Evolutionary conservation across 139 green algal species (phyloP), one percentile per base, ranked within the genome.

Genomic region (Pseudopediastrum boryanum): DNA sequence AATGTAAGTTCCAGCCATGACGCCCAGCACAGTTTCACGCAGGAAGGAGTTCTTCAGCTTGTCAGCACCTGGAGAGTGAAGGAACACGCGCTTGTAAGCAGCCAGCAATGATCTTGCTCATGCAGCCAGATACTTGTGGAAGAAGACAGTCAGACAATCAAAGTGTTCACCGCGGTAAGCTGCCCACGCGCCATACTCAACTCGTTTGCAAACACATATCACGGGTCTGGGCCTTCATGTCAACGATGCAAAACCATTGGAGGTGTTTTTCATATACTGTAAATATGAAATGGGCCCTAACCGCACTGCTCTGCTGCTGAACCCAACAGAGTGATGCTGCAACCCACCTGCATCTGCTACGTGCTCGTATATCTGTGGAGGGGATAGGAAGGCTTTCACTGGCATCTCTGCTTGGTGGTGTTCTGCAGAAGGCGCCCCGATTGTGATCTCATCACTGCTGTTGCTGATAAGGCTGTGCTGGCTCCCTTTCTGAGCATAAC

Each of bases 1-100:
- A 2, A 81, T 81, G 75, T 69, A 81, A 27, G 27, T n/a, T 7
- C 75, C 75, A 27, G 75, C 75, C 16, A 81, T 29, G 8, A 81
- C 10, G 44, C 75, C 75, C 39, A 75, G 51, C 36, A 73, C 42
- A 4, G 25, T 6, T 61, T 80, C 74, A 19, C 31, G 52, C 0
- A 80, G n/a, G 13, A 69, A 23, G 10, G 54, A 58, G 54, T 27
- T 29, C 38, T 31, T 41, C 27, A 19, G 54, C 54, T 78, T 78
- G 33, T 39, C 71, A 19, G 48, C 54, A 2, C 71, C 71, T 70
- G 59, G 35, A 68, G 59, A 13, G 43, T 23, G 43, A 19, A 33
- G 43, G 31, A 33, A 43, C 54, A 7, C 35, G 71, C 38, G 36
- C 58, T 0, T 23, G 42, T 8, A 19, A 73, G 43, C 66, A 2